Evolutionary conservation across 495 filamentous ascomycete genomes (phyloP).

Genomic region (Hypoxylon fuscum): DNA sequence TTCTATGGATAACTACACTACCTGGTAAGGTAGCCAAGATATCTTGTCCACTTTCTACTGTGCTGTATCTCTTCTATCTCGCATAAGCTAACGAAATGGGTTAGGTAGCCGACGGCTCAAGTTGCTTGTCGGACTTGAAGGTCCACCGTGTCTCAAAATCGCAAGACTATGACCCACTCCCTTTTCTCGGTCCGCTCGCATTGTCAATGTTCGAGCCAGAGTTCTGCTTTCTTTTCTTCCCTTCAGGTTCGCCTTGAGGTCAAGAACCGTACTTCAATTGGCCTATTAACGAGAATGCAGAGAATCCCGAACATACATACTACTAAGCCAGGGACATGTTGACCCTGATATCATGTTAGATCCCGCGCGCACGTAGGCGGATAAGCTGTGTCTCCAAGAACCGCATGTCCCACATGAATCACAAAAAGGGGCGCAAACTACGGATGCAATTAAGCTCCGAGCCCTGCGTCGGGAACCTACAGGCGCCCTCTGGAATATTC

Average conservation of each 20-base stretch:
- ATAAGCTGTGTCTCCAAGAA: conserved; percentile 17
- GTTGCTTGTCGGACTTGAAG: neutral
- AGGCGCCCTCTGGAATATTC: conserved; percentile 7
- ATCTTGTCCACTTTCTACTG: too few relatives aligned
- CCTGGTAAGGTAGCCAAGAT: too few relatives aligned
- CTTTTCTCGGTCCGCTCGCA: neutral
- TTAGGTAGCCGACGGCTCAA: too few relatives aligned
- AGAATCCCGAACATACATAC: neutral
- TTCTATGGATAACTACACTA: too few relatives aligned
- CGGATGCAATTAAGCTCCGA: conserved; percentile 29
- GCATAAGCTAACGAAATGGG: too few relatives aligned
- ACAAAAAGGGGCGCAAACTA: conserved; percentile 13
- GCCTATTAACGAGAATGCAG: neutral
- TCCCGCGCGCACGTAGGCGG: conserved; percentile 28
- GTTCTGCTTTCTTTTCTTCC: conserved; percentile 5
- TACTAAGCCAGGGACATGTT: neutral
- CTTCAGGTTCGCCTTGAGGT: conserved; percentile 19
- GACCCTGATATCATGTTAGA: conserved; percentile 6
- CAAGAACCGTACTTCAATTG: conserved; percentile 6
- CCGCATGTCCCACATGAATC: conserved; percentile 17
- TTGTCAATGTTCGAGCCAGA: conserved; percentile 13
- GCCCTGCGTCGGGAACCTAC: conserved; percentile 26
- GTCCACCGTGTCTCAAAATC: conserved; percentile 20
- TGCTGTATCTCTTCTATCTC: too few relatives aligned
- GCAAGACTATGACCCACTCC: conserved; percentile 9